Percentiles rank a stretch among this genome's conserved stretches.
phyloP scores from a whole-genome alignment of 2,329 filamentous ascomycete genomes.

The Calonectria naviculata region DNA sequence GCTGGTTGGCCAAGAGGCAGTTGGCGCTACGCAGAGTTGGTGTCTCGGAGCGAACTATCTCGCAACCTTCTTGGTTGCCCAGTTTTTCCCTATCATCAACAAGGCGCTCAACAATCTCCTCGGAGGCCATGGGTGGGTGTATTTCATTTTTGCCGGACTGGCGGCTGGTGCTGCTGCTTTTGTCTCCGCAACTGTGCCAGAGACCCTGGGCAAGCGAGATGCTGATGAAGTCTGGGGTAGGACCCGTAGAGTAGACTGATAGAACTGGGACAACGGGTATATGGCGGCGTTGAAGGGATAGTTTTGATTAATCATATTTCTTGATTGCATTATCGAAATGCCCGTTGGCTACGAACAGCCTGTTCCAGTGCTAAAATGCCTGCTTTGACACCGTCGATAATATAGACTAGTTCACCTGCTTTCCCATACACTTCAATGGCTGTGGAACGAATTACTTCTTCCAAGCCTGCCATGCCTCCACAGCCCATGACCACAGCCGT shows the following conservation, averaged over 20 bases:
- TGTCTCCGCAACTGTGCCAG: conserved; percentile 80
- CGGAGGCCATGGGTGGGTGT: conserved; percentile 83
- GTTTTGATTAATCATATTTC: conserved; percentile 12
- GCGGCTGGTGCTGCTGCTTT: conserved; percentile 78
- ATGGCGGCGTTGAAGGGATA: conserved; percentile 8
- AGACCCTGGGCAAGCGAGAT: conserved; percentile 87
- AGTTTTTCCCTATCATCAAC: conserved; percentile 94
- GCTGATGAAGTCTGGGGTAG: conserved; percentile 93
- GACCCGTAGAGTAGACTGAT: conserved; percentile 62
- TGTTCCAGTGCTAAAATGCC: conserved; percentile 73
- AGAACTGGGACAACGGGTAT: not conserved
- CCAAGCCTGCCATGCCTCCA: conserved; percentile 90
- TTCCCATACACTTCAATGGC: conserved; percentile 73
- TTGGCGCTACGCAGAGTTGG: conserved; percentile 92
- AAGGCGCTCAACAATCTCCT: conserved; percentile 71
- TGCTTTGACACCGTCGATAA: conserved; percentile 84
- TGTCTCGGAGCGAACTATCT: conserved; percentile 88
- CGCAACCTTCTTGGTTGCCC: conserved; percentile 90
- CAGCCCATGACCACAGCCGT: conserved; percentile 85
- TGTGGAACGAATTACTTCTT: conserved; percentile 78
- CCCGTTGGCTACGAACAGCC: conserved; percentile 55
- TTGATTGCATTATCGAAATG: conserved; percentile 45
- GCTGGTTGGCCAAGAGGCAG: conserved; percentile 88
- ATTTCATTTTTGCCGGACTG: conserved; percentile 88
- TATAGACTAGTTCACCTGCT: conserved; percentile 66